Evolutionary conservation across 164 flowering plant genomes (phyloP), one percentile per base, ranked within the genome.

Genomic region (Annona squamosa): DNA sequence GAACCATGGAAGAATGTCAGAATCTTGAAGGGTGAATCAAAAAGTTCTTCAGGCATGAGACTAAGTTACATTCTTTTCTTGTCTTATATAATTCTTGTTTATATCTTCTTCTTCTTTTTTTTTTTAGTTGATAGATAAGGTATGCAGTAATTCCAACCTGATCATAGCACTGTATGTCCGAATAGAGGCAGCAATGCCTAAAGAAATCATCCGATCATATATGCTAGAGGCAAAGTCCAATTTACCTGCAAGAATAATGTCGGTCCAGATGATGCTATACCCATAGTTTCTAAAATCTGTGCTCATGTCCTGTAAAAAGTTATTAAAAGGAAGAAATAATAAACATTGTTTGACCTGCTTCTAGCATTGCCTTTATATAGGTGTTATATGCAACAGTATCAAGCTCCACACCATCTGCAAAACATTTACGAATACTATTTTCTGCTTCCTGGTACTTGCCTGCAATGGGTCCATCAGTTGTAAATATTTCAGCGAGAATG

Each of bases 381-480:
- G 97, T 90, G 79, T 94, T 92, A 76, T 87, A 94, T 68, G 93
- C 95, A 67, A 92, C 88, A 72, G 95, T 90, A 78, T 94, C 99
- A 78, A 94, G 91, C 84, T 86, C 88, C 78, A 80, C 37, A 47
- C 75, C 77, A 9, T 73, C 78, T 26, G 83, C 72, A 63, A 88
- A 82, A 79, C 86, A 79, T 67, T 72, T 77, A 9, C 46, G 78
- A 65, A 91, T 80, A 12, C 91, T 75, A 48, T 75, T 77, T 79
- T 90, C 88, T 72, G 92, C 90, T 71, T 86, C 91, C 74, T 71
- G 79, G 79, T 85, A 79, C 81, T 83, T 88, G 7, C 97, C 97
- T 94, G 89, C 17, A 63, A 19, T 18, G 16, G 59, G 52, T 45
- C 62, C 17, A 70, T 69, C 3, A 64, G 16, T 3, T 17, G 68